A percentile compares a stretch with the other conserved stretches of the same genome.
Conservation (phyloP, 192 early-diverging fungal genomes). For the Coemansia guatemalensis region DNA sequence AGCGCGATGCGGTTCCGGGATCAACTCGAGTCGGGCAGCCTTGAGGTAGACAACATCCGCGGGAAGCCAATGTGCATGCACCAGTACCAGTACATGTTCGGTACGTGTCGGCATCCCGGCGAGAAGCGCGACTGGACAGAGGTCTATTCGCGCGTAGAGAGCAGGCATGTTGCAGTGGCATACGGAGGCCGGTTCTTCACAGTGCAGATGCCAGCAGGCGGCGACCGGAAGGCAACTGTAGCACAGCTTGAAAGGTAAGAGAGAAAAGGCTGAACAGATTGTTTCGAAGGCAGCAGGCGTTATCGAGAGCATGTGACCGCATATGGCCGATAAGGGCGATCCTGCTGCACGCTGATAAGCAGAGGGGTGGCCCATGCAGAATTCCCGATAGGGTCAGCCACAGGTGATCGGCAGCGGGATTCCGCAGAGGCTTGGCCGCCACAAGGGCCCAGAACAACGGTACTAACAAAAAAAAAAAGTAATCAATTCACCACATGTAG, state of each 20-base stretch:
- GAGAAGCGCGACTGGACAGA: conserved; percentile 65
- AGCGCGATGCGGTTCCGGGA: conserved; percentile 64
- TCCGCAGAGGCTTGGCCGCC: not conserved
- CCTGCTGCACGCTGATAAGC: conserved; percentile 7
- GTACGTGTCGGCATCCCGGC: conserved; percentile 74
- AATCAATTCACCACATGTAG: conserved; percentile 24
- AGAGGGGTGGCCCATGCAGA: conserved; percentile 4
- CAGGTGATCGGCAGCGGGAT: too few relatives aligned
- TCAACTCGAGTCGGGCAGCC: conserved; percentile 57
- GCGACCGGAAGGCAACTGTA: conserved; percentile 34
- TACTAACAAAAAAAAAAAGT: too few relatives aligned
- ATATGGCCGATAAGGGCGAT: conserved; percentile 2
- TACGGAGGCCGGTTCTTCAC: conserved; percentile 77
- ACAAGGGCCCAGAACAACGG: not conserved
- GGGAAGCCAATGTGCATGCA: conserved; percentile 73
- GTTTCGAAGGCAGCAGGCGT: not conserved
- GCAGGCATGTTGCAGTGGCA: conserved; percentile 72
- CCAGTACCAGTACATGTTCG: conserved; percentile 86
- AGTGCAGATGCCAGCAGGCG: conserved; percentile 55
- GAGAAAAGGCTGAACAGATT: conserved; percentile 3
- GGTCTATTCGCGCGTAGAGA: conserved; percentile 58
- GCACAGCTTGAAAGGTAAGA: conserved; percentile 57
- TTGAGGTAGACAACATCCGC: conserved; percentile 71
- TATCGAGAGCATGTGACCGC: conserved; percentile 12
- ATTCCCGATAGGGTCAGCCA: not conserved